Evolutionary conservation across 805 yeast species (phyloP).

Genomic region (Metschnikowia cubensis): DNA sequence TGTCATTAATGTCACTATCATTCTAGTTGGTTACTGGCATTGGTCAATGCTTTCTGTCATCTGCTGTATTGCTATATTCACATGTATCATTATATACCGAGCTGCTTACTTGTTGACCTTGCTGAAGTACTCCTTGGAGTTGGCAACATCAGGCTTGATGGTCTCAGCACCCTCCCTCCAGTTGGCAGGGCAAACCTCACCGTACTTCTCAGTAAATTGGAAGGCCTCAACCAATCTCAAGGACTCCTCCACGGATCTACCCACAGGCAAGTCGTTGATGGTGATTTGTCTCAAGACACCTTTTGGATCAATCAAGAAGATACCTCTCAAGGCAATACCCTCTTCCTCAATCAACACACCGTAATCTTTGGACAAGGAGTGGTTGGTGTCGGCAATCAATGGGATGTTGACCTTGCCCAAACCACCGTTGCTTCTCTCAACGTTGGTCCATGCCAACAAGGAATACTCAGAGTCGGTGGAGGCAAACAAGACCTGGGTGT

Average conservation of each 20-base stretch:
- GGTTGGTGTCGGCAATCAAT: slow-evolving; percentile 95
- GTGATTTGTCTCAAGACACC: slow-evolving; percentile 94
- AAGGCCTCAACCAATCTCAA: slow-evolving; percentile 96
- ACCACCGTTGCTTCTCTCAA: slow-evolving; percentile 96
- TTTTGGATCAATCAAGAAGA: slow-evolving; percentile 95
- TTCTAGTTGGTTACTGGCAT: too few relatives aligned
- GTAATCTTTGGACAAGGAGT: slow-evolving; percentile 88
- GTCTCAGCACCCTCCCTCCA: slow-evolving; percentile 89
- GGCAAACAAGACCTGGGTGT: slow-evolving; percentile 87
- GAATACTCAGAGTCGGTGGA: slow-evolving; percentile 99
- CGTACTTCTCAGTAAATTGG: slow-evolving; percentile 99
- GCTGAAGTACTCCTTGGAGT: slow-evolving; percentile 27
- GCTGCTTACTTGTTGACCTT: slow-evolving; percentile 45
- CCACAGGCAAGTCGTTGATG: slow-evolving; percentile 98
- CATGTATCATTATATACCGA: neutral
- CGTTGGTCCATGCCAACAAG: slow-evolving; percentile 96
- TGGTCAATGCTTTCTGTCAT: too few relatives aligned
- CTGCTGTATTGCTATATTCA: neutral
- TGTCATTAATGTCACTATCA: too few relatives aligned
- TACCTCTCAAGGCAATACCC: slow-evolving; percentile 97
- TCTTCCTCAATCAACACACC: slow-evolving; percentile 96
- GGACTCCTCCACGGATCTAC: slow-evolving; percentile 98
- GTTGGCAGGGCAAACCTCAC: slow-evolving; percentile 99
- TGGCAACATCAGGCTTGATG: slow-evolving; percentile 48
- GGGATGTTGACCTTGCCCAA: slow-evolving; percentile 94